Conservation (phyloP, 495 filamentous ascomycete genomes). For the Talaromyces stipitatus region DNA sequence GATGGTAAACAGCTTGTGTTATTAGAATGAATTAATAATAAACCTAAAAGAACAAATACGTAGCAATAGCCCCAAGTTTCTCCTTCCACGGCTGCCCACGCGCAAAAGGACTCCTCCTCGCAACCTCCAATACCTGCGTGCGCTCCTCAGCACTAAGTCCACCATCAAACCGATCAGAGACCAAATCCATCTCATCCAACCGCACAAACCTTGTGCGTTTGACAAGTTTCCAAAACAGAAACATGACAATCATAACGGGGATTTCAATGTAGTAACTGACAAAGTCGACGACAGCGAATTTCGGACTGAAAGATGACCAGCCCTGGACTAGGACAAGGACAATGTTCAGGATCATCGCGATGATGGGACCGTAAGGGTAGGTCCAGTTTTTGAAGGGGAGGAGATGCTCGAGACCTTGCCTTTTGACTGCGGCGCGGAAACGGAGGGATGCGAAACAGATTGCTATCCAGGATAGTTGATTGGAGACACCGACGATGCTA, state of each 20-base stretch:
- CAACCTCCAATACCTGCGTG: neutral
- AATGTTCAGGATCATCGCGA: conserved; percentile 42
- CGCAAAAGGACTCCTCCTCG: conserved; percentile 5
- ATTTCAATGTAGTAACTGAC: conserved; percentile 45
- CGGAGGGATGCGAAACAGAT: conserved; percentile 52
- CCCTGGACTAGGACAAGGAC: conserved; percentile 54
- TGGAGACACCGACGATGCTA: conserved; percentile 53
- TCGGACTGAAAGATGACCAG: conserved; percentile 49
- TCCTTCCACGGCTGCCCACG: conserved; percentile 6
- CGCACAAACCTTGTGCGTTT: conserved; percentile 36
- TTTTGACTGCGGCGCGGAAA: conserved; percentile 46
- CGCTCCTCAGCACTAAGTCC: conserved; percentile 1
- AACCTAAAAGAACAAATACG: conserved; percentile 3
- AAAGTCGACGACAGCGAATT: conserved; percentile 43
- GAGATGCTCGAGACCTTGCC: conserved; percentile 47
- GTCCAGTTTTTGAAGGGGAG: conserved; percentile 58
- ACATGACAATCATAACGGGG: conserved; percentile 44
- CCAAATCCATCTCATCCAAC: conserved; percentile 39
- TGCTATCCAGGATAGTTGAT: conserved; percentile 54
- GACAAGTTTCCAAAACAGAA: conserved; percentile 40
- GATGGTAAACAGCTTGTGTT: no score
- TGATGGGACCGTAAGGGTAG: conserved; percentile 48
- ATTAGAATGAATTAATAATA: no score
- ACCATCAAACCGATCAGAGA: conserved; percentile 42
- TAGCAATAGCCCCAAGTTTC: neutral